phyloP scores from a whole-genome alignment of 2,329 filamentous ascomycete species.

The Stagonosporopsis cucurbitacearum region DNA sequence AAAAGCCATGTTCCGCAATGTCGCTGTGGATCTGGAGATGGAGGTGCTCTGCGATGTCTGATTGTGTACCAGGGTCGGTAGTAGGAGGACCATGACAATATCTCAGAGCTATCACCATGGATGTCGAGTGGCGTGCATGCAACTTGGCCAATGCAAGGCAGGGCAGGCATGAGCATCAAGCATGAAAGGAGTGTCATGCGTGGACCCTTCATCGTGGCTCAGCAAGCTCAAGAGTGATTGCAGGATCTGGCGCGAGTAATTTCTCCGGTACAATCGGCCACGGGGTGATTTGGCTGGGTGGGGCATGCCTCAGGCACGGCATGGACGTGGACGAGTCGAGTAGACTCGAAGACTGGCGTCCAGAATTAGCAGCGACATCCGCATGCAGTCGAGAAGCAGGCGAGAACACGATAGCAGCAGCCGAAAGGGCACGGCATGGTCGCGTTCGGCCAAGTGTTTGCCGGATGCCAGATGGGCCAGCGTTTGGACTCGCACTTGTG shows the following conservation, averaged over 20 bases:
- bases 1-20: too few species aligned
- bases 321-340: constrained; percentile 12
- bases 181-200: background rate
- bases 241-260: constrained; percentile 21
- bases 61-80: too few species aligned
- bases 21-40: too few species aligned
- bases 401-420: background rate
- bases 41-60: too few species aligned
- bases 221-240: constrained; percentile 17
- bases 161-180: background rate
- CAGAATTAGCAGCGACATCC: constrained; percentile 9
- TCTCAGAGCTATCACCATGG: too few species aligned
- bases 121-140: too few species aligned
- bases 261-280: constrained; percentile 21
- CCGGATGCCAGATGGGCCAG: background rate
- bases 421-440: constrained; percentile 2
- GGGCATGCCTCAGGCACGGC: constrained; percentile 11
- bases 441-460: constrained; percentile 5
- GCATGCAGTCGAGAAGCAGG: constrained; percentile 2
- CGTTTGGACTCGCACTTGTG: background rate
- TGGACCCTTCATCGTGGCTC: constrained; percentile 14
- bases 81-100: too few species aligned
- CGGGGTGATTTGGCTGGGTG: constrained; percentile 12
- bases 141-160: background rate
- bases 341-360: background rate